A percentile compares a stretch with the other conserved stretches of the same genome.
These are phyloP conservation scores for Saccharum hybrid DNA, from an alignment of 202 grass and related monocot species.

Conservation along the genomic window DNA sequence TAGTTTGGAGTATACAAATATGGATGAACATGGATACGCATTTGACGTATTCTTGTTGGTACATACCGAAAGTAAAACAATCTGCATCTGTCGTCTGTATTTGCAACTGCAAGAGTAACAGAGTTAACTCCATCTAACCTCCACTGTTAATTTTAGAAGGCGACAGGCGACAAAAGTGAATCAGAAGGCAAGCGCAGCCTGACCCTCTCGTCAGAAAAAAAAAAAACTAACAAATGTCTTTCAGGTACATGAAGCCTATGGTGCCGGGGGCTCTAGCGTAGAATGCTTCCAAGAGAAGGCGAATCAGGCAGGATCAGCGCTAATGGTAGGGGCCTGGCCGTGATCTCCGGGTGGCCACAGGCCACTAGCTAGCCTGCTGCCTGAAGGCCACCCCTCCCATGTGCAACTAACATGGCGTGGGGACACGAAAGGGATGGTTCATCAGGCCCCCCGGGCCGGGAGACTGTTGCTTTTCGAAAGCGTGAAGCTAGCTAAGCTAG, in stretches of 20 bases:
- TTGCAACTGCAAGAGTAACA: no score
- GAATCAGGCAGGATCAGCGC: conserved; percentile 13
- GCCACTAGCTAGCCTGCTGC: no score
- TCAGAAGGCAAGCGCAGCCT: not conserved
- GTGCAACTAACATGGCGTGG: conserved; percentile 59
- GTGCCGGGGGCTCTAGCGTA: not conserved
- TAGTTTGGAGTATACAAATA: no score
- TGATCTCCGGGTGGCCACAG: conserved; percentile 45
- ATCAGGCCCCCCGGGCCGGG: not conserved
- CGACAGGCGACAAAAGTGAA: not conserved
- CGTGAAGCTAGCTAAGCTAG: not conserved
- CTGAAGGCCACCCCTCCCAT: conserved; percentile 23
- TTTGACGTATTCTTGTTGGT: no score
- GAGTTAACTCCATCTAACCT: not conserved
- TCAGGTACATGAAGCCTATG: not conserved
- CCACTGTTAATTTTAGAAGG: not conserved
- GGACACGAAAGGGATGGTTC: conserved; percentile 40
- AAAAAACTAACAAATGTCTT: not conserved
- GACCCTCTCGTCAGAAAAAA: not conserved
- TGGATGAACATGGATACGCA: no score
- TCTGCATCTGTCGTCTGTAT: no score
- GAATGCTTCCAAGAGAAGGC: conserved; percentile 47
- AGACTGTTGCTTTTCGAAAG: conserved; percentile 46
- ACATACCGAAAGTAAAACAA: no score
- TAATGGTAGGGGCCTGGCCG: conserved; percentile 34